A percentile compares a stretch with the other conserved stretches of the same genome.
Evolutionary conservation across 2,329 filamentous ascomycete genomes (phyloP).

Genomic region (Monilinia aucupariae): DNA sequence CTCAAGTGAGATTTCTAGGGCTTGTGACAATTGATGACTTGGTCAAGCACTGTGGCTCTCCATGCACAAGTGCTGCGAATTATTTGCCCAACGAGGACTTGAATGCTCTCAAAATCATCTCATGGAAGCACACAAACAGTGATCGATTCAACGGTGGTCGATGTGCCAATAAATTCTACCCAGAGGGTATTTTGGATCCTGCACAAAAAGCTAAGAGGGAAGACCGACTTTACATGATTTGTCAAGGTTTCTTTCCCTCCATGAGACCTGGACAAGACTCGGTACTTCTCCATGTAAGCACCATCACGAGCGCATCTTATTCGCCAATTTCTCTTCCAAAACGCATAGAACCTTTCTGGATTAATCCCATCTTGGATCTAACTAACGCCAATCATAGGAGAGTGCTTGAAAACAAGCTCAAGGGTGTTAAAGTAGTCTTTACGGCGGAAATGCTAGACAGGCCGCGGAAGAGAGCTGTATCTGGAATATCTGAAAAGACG

Average conservation of each 20-base stretch:
- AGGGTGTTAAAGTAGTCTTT: not conserved
- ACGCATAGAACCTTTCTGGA: not conserved
- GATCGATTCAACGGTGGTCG: not conserved
- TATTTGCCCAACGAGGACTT: not conserved
- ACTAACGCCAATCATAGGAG: not conserved
- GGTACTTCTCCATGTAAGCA: slow-evolving; percentile 20
- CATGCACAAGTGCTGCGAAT: not conserved
- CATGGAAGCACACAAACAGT: slow-evolving; percentile 17
- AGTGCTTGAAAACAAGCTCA: not conserved
- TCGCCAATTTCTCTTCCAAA: not conserved
- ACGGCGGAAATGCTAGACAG: not conserved
- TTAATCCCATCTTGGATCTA: not conserved
- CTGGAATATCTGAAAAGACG: not conserved
- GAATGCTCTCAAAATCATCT: slow-evolving; percentile 20
- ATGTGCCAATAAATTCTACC: slow-evolving; percentile 19
- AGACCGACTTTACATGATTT: not conserved
- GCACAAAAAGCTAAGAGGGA: not conserved
- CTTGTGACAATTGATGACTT: not conserved
- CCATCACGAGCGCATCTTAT: slow-evolving; percentile 7
- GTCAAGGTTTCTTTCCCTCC: slow-evolving; percentile 19
- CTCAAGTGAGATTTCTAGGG: not conserved
- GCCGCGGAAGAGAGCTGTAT: not conserved
- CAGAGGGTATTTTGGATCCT: not conserved
- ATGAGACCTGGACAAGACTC: slow-evolving; percentile 16
- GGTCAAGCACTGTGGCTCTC: not conserved